phyloP scores from a whole-genome alignment of 148 eudicot genomes.

The Suaeda aralocaspica region DNA sequence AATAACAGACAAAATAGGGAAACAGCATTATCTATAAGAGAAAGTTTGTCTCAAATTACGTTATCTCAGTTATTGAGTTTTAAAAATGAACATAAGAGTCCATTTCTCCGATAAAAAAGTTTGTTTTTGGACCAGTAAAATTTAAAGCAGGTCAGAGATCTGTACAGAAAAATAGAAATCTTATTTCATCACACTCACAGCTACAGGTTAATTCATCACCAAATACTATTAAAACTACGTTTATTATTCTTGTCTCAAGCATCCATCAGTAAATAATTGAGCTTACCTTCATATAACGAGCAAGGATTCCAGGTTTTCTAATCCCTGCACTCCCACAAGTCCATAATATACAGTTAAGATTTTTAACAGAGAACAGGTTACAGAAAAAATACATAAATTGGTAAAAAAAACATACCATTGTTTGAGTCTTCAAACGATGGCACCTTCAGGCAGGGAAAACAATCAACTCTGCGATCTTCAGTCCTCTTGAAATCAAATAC shows the following conservation, averaged over 20 bases:
- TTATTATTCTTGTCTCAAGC: constrained; percentile 5
- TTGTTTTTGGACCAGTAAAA: background rate
- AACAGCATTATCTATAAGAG: background rate
- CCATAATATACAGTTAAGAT: constrained; percentile 18
- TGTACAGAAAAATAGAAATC: constrained; percentile 1
- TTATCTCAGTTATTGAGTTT: background rate
- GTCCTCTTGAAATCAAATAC: constrained; percentile 86
- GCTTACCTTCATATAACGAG: constrained; percentile 91
- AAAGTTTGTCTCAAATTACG: too few species aligned
- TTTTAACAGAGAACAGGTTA: background rate
- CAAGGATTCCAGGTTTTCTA: constrained; percentile 65
- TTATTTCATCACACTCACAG: background rate
- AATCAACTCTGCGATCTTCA: constrained; percentile 85
- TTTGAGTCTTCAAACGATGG: constrained; percentile 47
- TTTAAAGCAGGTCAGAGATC: background rate
- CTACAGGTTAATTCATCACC: background rate
- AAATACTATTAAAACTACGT: background rate
- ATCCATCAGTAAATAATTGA: background rate
- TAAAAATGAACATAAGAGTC: background rate
- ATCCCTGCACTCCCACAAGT: constrained; percentile 41
- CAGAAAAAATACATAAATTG: background rate
- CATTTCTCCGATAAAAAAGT: background rate
- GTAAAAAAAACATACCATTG: constrained; percentile 41
- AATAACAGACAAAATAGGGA: background rate
- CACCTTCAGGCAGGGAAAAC: constrained; percentile 78